Evolutionary conservation across 2,329 filamentous ascomycete genomes (phyloP), one percentile per base, ranked within the genome.

Genomic region (Colletotrichum navitas): DNA sequence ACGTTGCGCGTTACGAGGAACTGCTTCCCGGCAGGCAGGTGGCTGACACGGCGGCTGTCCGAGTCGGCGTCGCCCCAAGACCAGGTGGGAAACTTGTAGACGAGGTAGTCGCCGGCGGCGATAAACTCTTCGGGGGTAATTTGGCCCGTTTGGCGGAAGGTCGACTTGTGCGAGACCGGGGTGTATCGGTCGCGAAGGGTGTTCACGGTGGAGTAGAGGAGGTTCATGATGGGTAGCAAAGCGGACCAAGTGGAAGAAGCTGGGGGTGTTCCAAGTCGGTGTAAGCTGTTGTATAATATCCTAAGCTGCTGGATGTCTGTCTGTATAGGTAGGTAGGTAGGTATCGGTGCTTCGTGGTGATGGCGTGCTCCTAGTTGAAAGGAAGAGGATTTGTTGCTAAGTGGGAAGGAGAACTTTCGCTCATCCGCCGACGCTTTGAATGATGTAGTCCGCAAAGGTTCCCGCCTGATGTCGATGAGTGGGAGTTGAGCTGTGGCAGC

Each of bases 61-160:
- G 91, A 90, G 66, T 95, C 93, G 75, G 95, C 95, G 77, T 96
- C 94, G 75, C 93, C 91, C 96, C 96, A 99, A 61, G 94, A 93
- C 96, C 96, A 99, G 70, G 95, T 97, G 11, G 95, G 96, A 84
- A 99, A 99, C 86, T 98, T 98, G 90, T 97, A 97, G 79, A 97
- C 95, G 47, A 99, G 91, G 81, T 98, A 99, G 85, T 99, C 96
- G 77, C 96, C 96, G 4, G 96, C 96, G 5, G 93, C 92, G 62
- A 98, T 88, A 82, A 99, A 99, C 87, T 99, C 96, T 79, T 98
- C 95, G 24, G 95, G 95, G 0, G 95, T 98, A 83, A 99, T 96
- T 85, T 98, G 93, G 75, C 96, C 96, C 5, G 95, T 97, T 77
- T 90, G 89, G 77, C 95, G 93, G 84, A 99, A 99, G 75, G 94